phyloP scores from a whole-genome alignment of 805 yeast genomes.

The Sugiyamaella boreocaroliniensis region DNA sequence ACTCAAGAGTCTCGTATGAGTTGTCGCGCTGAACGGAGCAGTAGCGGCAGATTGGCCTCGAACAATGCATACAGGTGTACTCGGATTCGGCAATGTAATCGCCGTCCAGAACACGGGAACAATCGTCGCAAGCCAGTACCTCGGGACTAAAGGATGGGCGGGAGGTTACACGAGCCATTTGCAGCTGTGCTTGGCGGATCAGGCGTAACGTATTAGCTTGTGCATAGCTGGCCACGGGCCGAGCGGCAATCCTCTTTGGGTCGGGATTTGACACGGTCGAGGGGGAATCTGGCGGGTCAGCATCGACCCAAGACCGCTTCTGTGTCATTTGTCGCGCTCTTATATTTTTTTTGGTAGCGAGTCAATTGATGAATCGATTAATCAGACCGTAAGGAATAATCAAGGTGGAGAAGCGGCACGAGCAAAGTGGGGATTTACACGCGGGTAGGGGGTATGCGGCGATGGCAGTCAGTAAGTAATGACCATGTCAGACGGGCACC shows the following conservation, averaged over 20 bases:
- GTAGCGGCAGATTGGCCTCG: constrained; percentile 15
- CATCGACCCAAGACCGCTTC: background rate
- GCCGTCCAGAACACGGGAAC: constrained; percentile 8
- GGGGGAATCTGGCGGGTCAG: background rate
- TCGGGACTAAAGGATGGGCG: background rate
- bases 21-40: constrained; percentile 16
- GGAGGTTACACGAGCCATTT: constrained; percentile 10
- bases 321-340: background rate
- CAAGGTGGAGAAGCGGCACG: too few species aligned
- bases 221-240: constrained; percentile 3
- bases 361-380: too few species aligned
- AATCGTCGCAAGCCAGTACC: constrained; percentile 13
- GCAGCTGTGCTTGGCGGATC: constrained; percentile 15
- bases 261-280: background rate
- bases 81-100: constrained; percentile 5
- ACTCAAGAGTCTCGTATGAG: constrained; percentile 11
- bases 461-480: too few species aligned
- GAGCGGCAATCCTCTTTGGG: background rate
- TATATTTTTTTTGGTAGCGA: too few species aligned
- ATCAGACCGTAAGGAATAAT: too few species aligned
- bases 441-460: too few species aligned
- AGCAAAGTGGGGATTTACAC: too few species aligned
- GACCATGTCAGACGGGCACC: too few species aligned
- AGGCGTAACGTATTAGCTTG: constrained; percentile 9
- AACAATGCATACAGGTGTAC: constrained; percentile 12